Base-by-base conservation (phyloP, 768 basidiomycete species). In the Kwoniella sp. region DNA sequence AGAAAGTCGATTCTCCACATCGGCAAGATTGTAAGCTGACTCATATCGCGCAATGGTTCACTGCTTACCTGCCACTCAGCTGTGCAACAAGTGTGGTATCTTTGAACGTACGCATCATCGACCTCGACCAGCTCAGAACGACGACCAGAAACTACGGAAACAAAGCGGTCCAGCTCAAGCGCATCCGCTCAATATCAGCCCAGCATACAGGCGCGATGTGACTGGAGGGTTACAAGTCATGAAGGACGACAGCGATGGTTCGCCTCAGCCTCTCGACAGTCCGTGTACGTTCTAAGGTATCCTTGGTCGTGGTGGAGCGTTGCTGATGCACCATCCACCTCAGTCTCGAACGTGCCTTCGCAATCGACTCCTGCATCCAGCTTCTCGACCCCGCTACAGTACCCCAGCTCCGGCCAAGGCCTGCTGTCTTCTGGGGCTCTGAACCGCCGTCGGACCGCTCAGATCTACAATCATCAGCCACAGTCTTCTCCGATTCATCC, bases 21-120 rank as follows among this genome's bases (percentile, higher is more conserved):
- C 3, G 57, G 57, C 25, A 52, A 48, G 41, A 58, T 58, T 22
- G 57, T 58, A 38, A 58, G 57, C 46, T 7, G 0, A 22, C 19
- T 7, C 32, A 12, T 12, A 34, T 17, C 15, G 36, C 10, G 20
- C 12, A 36, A 8, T 23, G 19, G 7, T 48, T 33, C 10, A 22
- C 14, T 2, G 19, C 22, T 31, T 7, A 8, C 5, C 20, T 15
- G 19, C 29, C 12, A 14, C 14, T 22, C 23, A 58, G 57, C 57
- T 58, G 5, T 58, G 57, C 37, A 58, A 58, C 34, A 53, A 48
- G 23, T 55, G 53, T 22, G 53, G 53, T 33, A 48, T 55, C 22
- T 56, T 56, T 34, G 54, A 57, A 17, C 42, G 56, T 11, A 57
- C 56, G 0, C 56, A 57, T 29, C 49, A 37, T 34, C 43, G 44